Percentiles rank a stretch among this genome's conserved stretches.
phyloP scores from a whole-genome alignment of 2,329 filamentous ascomycete genomes.

The Neopestalotiopsis sp. region DNA sequence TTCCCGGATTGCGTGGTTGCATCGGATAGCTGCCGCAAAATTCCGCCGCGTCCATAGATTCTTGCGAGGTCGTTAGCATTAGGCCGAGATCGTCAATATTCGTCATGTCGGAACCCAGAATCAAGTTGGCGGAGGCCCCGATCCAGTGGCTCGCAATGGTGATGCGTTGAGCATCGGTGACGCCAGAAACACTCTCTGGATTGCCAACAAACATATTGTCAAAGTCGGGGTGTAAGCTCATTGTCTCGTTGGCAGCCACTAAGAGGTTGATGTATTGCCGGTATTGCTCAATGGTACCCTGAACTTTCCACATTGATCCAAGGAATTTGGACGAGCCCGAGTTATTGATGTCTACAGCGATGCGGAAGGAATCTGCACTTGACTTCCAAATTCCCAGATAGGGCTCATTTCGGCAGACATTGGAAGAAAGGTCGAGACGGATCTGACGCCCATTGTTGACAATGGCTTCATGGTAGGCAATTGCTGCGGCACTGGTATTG shows the following conservation, averaged over 20 bases:
- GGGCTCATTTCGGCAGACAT: constrained; percentile 29
- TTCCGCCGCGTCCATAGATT: constrained; percentile 24
- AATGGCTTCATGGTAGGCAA: constrained; percentile 33
- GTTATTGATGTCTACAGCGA: constrained; percentile 33
- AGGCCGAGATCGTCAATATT: constrained; percentile 29
- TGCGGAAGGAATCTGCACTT: constrained; percentile 32
- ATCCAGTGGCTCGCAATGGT: constrained; percentile 36
- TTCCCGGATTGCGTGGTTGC: constrained; percentile 30
- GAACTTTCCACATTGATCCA: constrained; percentile 25
- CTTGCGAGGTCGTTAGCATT: constrained; percentile 25
- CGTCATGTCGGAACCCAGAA: constrained; percentile 32
- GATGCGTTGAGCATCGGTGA: constrained; percentile 29
- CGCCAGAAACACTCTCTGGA: constrained; percentile 26
- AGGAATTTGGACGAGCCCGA: constrained; percentile 28
- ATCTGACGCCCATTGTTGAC: constrained; percentile 29
- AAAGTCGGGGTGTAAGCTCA: constrained; percentile 34
- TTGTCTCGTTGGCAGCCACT: constrained; percentile 21
- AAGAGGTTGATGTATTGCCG: constrained; percentile 31
- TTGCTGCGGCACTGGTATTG: constrained; percentile 4
- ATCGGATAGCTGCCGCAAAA: constrained; percentile 31
- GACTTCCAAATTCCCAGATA: constrained; percentile 31
- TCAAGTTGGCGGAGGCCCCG: constrained; percentile 34
- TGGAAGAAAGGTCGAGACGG: constrained; percentile 34
- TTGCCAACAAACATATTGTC: constrained; percentile 34
- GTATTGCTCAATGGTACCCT: constrained; percentile 36